Evolutionary conservation across 768 basidiomycete species (phyloP), one percentile per base, ranked within the genome.

Genomic region (Tylopilus balloui): DNA sequence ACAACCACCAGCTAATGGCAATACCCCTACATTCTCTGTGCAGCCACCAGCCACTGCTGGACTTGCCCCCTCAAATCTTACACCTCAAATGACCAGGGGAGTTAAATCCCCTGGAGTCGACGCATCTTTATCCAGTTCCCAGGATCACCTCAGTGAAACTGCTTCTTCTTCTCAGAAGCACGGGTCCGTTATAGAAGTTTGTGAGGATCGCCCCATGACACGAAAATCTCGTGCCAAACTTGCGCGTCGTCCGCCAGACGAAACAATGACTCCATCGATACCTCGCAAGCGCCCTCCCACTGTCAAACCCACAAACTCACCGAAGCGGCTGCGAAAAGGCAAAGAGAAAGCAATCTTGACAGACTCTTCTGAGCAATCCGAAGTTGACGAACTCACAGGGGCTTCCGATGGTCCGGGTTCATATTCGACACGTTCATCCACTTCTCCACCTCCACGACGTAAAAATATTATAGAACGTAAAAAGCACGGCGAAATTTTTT

Each of bases 401-500:
- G 42, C 2, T 51, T 59, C 52, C 10, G 49, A 52, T 29, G 37
- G 10, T 35, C 50, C 52, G 12, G 35, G 12, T 37, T 51, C 52
- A 10, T 38, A 46, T 48, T 45, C 50, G 17, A 48, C 40, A 12
- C 50, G 48, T 45, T 52, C 53, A 19, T 54, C 55, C 41, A n/a
- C 45, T 40, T 56, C 62, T 29, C 50, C 53, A 6, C 45, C 54
- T 41, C 41, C 52, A 25, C 61, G 41, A 10, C 31, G 46, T 29
- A 54, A 40, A 21, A 50, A 37, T 17, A 40, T 60, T n/a, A 17
- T 59, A 41, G 51, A 49, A 25, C 54, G 10, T 28, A 64, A 54
- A 42, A 58, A 47, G 53, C 48, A 38, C 17, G 61, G 61, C 21
- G 66, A 69, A 37, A 59, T 84, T 20, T 85, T 86, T 48, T 63